Evolutionary conservation across 1,139 yeast genomes (phyloP).

Genomic region (Suhomyces anneliseae): DNA sequence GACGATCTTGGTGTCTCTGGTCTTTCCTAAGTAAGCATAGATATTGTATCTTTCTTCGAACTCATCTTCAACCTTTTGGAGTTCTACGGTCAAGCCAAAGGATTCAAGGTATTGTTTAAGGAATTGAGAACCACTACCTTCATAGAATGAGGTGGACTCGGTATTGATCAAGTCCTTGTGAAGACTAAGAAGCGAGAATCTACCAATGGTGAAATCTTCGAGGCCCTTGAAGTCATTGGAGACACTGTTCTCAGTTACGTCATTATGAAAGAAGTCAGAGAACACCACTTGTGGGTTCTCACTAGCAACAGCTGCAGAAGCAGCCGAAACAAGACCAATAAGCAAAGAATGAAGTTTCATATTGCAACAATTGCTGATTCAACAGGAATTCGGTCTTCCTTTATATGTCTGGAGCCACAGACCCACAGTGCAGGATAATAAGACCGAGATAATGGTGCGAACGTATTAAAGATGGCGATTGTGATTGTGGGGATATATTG

Average conservation of each 20-base stretch:
- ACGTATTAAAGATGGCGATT: no score
- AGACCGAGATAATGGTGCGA: no score
- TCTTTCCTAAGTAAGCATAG: conserved; percentile 54
- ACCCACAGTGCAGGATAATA: no score
- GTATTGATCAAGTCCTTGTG: conserved; percentile 18
- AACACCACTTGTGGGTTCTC: conserved; percentile 4
- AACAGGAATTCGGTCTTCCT: no score
- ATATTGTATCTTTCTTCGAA: conserved; percentile 45
- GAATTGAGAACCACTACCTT: conserved; percentile 13
- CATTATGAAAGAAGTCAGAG: neutral
- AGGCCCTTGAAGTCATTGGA: conserved; percentile 6
- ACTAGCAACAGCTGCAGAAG: neutral
- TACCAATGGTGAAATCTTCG: conserved; percentile 14
- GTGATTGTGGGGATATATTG: no score
- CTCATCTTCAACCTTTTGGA: conserved; percentile 33
- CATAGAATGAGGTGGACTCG: conserved; percentile 17
- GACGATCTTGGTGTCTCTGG: conserved; percentile 49
- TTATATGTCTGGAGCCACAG: no score
- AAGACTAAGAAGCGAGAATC: conserved; percentile 16
- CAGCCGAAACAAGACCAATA: neutral
- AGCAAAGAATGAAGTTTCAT: neutral
- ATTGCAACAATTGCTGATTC: neutral
- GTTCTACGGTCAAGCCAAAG: conserved; percentile 54
- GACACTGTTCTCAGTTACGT: neutral
- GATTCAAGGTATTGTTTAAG: conserved; percentile 35